A percentile compares a stretch with the other conserved stretches of the same genome.
Evolutionary conservation across 148 eudicot genomes (phyloP).

Genomic region (Silene conica): DNA sequence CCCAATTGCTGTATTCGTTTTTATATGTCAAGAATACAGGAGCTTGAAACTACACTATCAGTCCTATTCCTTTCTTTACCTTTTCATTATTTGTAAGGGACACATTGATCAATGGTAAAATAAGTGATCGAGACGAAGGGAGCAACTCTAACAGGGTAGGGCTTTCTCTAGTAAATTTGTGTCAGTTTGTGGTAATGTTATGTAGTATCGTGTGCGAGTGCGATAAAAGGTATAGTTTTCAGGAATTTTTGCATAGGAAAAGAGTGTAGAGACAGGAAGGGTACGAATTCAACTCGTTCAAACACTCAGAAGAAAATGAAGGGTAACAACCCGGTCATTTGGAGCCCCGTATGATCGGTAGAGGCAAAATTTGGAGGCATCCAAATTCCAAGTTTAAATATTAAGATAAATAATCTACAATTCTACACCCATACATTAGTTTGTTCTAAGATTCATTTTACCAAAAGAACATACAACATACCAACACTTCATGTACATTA

Average conservation of each 20-base stretch:
- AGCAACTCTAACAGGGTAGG: no score
- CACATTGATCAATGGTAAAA: neutral
- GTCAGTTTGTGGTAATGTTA: no score
- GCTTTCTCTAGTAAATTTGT: no score
- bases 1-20: no score
- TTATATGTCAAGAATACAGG: no score
- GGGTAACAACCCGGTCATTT: neutral
- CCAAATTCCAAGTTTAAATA: constrained; percentile 1
- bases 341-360: constrained; percentile 15
- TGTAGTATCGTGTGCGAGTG: no score
- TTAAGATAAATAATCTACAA: constrained; percentile 10
- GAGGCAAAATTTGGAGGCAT: constrained; percentile 20
- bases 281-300: neutral
- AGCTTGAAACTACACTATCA: no score
- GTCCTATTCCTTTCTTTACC: no score
- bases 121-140: no score
- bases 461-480: constrained; percentile 12
- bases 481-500: constrained; percentile 25
- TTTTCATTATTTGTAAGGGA: neutral
- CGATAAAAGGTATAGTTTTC: no score
- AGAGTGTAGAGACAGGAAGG: no score
- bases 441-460: constrained; percentile 8
- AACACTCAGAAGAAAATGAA: neutral
- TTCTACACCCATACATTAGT: constrained; percentile 4
- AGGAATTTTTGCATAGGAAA: no score